A percentile compares a stretch with the other conserved stretches of the same genome.
These are phyloP conservation scores for Ganoderma meredithae DNA, from an alignment of 1,284 basidiomycete genomes.

Conservation along the genomic window DNA sequence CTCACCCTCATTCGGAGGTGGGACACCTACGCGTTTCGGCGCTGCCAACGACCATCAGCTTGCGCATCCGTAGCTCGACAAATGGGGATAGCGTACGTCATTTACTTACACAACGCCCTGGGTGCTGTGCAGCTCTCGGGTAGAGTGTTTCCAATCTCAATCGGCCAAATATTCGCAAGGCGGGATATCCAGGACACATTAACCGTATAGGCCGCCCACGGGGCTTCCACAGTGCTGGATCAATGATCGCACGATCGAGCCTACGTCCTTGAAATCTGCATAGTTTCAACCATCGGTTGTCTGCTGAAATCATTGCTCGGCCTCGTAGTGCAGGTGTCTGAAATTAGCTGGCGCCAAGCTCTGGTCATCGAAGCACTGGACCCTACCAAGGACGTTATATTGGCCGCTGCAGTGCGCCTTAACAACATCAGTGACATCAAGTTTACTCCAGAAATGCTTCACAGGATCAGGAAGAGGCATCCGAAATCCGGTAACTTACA, in stretches of 20 bases:
- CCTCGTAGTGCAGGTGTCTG: neutral
- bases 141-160: neutral
- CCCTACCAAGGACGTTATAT: neutral
- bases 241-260: neutral
- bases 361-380: neutral
- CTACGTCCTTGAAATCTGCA: neutral
- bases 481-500: conserved; percentile 34
- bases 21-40: conserved; percentile 26
- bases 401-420: neutral
- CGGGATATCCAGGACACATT: neutral
- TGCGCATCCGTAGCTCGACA: conserved; percentile 10
- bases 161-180: neutral
- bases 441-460: neutral
- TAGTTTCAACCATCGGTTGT: neutral
- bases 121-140: neutral
- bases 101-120: neutral
- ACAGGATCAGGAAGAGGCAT: conserved; percentile 16
- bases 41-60: conserved; percentile 15
- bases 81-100: conserved; percentile 9
- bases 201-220: neutral
- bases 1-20: conserved; percentile 15
- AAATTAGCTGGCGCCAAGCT: conserved; percentile 1
- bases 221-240: neutral
- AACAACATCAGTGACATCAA: neutral
- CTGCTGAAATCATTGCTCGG: neutral